Evolutionary conservation across 2,329 filamentous ascomycete genomes (phyloP), one percentile per base, ranked within the genome.

Genomic region (Hypoxylon sp.): DNA sequence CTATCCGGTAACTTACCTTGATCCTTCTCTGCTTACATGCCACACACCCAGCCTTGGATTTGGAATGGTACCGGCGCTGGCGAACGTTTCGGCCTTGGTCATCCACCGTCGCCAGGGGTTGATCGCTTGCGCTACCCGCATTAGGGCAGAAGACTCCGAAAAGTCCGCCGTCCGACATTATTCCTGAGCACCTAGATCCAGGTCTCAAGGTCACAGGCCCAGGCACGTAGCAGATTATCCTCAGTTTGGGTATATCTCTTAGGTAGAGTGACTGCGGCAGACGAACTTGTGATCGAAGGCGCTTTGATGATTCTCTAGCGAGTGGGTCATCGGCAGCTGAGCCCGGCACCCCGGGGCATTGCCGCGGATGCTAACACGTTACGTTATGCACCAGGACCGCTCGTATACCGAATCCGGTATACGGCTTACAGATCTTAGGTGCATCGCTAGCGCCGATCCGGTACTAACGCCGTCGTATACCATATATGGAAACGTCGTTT

Each of bases 1-100:
- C 17, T 44, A 44, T 17, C 39, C 39, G 8, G 27, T 37, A 47
- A 27, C 61, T 7, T 42, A 65, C 62, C 62, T 65, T 65, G 24
- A 61, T 10, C 47, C 35, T 61, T 46, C 62, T 37, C 21, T 37
- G 19, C 15, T 65, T 65, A 50, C 62, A 65, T 11, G 44, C 48
- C 32, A 55, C 2, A 21, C 62, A 65, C 6, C 62, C 62, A 15
- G 19, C 15, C 32, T 44, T 42, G 2, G 62, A 65, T 35, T 65
- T 65, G 32, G 32, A 44, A 35, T 65, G 56, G 42, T 56, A 24
- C 29, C 56, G 27, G 15, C 62, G 56, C 19, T 52, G 50, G 7
- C 62, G 50, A 44, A 61, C 11, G 6, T 56, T 35, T 37, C 62
- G 46, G 7, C 62, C 62, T 37, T 55, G 62, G 13, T 27, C 31